A percentile compares a stretch with the other conserved stretches of the same genome.
Evolutionary conservation across 1,284 basidiomycete species (phyloP).

Genomic region (Microbotryomycetes sp.): DNA sequence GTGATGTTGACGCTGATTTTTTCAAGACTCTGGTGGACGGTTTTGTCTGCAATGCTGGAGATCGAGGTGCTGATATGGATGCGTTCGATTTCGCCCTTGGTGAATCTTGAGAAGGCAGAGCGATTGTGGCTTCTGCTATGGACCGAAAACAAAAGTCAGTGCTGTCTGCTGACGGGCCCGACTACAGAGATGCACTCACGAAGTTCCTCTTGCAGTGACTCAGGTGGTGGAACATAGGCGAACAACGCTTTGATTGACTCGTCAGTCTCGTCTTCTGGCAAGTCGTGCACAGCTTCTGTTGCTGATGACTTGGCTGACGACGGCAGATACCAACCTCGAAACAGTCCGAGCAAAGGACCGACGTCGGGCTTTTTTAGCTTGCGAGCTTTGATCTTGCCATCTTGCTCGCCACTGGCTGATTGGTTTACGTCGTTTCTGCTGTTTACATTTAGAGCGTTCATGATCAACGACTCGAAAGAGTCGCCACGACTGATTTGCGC

Average conservation of each 20-base stretch:
- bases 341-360: constrained; percentile 61
- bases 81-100: constrained; percentile 11
- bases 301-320: constrained; percentile 8
- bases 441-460: constrained; percentile 64
- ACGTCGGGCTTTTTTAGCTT: constrained; percentile 48
- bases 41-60: neutral
- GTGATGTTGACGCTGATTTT: neutral
- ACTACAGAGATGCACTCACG: no score
- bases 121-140: no score
- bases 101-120: constrained; percentile 20
- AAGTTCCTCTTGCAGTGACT: no score
- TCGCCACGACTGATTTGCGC: constrained; percentile 2
- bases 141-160: neutral
- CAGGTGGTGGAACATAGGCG: neutral
- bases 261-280: constrained; percentile 43
- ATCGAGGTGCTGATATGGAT: neutral
- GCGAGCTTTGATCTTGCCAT: constrained; percentile 14
- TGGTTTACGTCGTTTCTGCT: no score
- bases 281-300: constrained; percentile 43
- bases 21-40: neutral
- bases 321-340: constrained; percentile 57
- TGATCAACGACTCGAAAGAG: constrained; percentile 59
- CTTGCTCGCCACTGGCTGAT: constrained; percentile 61
- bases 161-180: no score
- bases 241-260: neutral